Conservation (phyloP, 2,329 filamentous ascomycete species). For the Metarhizium guizhouense region DNA sequence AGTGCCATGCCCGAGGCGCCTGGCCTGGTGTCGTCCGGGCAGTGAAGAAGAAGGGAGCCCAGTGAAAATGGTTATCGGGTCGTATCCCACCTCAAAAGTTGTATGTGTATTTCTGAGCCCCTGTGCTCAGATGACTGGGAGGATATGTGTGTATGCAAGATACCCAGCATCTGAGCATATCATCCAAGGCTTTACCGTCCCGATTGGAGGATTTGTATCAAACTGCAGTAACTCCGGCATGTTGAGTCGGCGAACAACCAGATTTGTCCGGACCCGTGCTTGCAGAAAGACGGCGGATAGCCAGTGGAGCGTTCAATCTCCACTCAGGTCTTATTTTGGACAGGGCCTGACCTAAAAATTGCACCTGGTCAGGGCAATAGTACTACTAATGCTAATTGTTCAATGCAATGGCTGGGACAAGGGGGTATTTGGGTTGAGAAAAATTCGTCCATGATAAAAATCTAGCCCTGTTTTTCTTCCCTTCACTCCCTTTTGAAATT, state of each 20-base stretch:
- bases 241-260: background rate
- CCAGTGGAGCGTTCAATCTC: background rate
- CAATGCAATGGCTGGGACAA: background rate
- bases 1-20: constrained; percentile 4
- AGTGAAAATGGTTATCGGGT: background rate
- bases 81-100: background rate
- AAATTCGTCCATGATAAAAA: background rate
- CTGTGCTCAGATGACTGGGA: background rate
- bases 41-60: background rate
- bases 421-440: background rate
- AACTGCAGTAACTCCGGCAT: background rate
- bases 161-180: background rate
- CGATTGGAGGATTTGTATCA: background rate
- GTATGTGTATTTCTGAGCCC: constrained; percentile 1
- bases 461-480: background rate
- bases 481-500: background rate
- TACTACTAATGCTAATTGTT: background rate
- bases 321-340: background rate
- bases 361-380: background rate
- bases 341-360: background rate
- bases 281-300: background rate
- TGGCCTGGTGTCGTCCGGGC: constrained; percentile 1
- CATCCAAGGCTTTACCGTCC: background rate
- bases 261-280: background rate
- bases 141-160: constrained; percentile 3